phyloP scores from a whole-genome alignment of 257 asterid genomes.

The Solanum piurae region DNA sequence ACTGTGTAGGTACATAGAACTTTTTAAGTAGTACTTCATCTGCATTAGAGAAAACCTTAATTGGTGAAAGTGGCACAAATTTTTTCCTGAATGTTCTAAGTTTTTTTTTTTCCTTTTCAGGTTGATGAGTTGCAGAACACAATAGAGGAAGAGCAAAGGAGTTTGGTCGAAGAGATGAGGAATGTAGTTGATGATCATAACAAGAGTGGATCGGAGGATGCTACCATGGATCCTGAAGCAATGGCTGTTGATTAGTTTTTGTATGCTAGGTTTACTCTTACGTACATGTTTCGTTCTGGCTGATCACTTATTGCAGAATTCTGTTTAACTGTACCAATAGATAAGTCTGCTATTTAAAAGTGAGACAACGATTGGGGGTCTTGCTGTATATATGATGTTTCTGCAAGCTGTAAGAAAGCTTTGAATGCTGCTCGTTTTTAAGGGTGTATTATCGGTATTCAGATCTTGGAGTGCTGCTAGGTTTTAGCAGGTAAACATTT shows the following conservation, averaged over 20 bases:
- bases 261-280: background rate
- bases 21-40: background rate
- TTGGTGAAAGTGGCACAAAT: background rate
- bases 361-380: background rate
- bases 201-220: slow-evolving; percentile 45
- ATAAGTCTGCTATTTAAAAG: background rate
- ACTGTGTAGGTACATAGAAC: background rate
- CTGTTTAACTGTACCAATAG: background rate
- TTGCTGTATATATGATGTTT: background rate
- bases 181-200: slow-evolving; percentile 55
- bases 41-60: background rate
- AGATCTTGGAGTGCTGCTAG: background rate
- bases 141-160: slow-evolving; percentile 81
- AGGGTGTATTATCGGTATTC: background rate
- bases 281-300: background rate
- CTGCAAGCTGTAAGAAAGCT: background rate
- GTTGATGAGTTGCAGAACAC: slow-evolving; percentile 94
- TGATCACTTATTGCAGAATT: background rate
- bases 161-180: slow-evolving; percentile 79
- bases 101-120: slow-evolving; percentile 19
- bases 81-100: background rate
- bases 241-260: slow-evolving; percentile 47
- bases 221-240: slow-evolving; percentile 51
- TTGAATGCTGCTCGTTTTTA: background rate
- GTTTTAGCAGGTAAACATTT: background rate